phyloP scores from a whole-genome alignment of 75 land plant genomes.

The Chamaecyparis obtusa region DNA sequence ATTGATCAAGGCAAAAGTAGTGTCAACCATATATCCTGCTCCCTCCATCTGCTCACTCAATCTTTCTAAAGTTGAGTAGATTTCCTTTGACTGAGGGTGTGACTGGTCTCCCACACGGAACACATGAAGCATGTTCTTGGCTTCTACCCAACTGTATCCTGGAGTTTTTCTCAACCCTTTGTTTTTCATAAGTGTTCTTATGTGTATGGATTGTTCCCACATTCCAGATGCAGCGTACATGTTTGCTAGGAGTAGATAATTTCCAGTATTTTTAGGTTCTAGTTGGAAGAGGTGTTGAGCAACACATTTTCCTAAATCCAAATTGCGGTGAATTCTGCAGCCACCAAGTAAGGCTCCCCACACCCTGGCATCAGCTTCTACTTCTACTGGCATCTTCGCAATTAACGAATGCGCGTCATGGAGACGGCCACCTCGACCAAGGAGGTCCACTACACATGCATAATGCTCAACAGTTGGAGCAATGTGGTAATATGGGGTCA shows the following conservation, averaged over 20 bases:
- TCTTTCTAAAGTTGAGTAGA: constrained; percentile 9
- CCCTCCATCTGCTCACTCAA: constrained; percentile 9
- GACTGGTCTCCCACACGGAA: constrained; percentile 33
- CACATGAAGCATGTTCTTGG: constrained; percentile 27
- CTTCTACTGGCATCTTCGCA: background rate
- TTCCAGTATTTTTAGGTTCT: constrained; percentile 25
- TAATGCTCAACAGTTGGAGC: constrained; percentile 16
- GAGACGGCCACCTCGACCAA: constrained; percentile 18
- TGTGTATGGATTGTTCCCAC: constrained; percentile 20
- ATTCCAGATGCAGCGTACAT: constrained; percentile 21
- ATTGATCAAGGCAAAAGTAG: background rate
- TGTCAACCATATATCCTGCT: background rate
- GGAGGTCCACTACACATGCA: constrained; percentile 20
- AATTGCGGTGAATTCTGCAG: constrained; percentile 19
- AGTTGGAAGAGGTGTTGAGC: constrained; percentile 12
- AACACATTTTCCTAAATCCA: constrained; percentile 15
- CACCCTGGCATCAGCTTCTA: constrained; percentile 7
- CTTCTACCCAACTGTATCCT: constrained; percentile 34
- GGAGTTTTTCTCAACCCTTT: constrained; percentile 14
- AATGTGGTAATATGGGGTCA: background rate
- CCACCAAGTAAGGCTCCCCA: constrained; percentile 30
- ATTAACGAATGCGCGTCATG: constrained; percentile 20
- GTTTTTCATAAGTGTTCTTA: constrained; percentile 12
- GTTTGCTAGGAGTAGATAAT: constrained; percentile 26
- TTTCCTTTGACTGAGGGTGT: constrained; percentile 4